These are phyloP conservation scores for Hippophae tibetana DNA, from an alignment of 306 rosid genomes.

Conservation along the genomic window DNA sequence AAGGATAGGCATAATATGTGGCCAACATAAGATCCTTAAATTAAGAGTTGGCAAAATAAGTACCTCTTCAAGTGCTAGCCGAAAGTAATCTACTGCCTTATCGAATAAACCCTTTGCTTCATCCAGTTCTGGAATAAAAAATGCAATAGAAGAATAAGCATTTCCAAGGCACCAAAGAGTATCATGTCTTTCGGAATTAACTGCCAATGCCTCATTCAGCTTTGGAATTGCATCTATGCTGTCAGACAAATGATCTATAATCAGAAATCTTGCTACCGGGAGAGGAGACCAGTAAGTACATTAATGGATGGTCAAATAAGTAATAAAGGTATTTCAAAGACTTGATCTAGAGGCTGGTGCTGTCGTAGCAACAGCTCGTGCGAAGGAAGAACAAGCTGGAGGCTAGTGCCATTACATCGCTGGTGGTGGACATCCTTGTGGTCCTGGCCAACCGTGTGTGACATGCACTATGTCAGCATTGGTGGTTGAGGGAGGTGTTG, in stretches of 20 bases:
- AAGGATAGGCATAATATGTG: not conserved
- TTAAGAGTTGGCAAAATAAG: not conserved
- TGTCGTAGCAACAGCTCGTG: no score
- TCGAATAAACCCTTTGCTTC: slow-evolving; percentile 59
- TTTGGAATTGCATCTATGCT: slow-evolving; percentile 52
- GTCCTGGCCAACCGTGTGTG: no score
- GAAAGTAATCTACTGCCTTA: slow-evolving; percentile 44
- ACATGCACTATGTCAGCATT: no score
- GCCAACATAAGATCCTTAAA: not conserved
- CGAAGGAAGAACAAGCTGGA: no score
- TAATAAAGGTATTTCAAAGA: not conserved
- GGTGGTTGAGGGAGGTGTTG: no score
- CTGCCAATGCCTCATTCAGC: slow-evolving; percentile 64
- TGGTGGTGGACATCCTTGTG: no score
- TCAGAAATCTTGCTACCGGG: not conserved
- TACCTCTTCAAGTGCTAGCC: slow-evolving; percentile 69
- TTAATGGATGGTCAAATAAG: not conserved
- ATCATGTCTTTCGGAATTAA: slow-evolving; percentile 72
- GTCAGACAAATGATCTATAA: slow-evolving; percentile 3
- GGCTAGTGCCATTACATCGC: no score
- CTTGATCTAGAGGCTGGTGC: no score
- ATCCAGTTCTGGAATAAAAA: slow-evolving; percentile 49
- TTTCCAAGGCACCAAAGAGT: slow-evolving; percentile 89
- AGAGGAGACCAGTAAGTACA: no score
- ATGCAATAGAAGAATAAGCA: slow-evolving; percentile 62